Evolutionary conservation across 306 rosid genomes (phyloP).

Genomic region (Gleditsia sinensis): DNA sequence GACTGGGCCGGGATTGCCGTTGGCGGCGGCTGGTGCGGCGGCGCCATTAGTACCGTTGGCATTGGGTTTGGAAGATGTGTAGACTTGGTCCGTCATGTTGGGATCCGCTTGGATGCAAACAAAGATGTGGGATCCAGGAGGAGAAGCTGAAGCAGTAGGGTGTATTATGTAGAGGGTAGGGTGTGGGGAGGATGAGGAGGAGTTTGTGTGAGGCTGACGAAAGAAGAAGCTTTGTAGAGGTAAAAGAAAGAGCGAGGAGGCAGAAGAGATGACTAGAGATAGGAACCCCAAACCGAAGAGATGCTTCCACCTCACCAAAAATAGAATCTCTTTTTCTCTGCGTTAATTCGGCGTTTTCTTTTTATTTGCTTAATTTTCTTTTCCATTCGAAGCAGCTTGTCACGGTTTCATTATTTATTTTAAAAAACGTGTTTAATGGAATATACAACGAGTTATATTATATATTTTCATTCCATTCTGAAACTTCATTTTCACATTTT

Average conservation of each 20-base stretch:
- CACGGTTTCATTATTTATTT: too few species aligned
- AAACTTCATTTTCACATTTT: not conserved
- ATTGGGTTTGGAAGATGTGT: slow-evolving; percentile 61
- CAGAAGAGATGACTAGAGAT: too few species aligned
- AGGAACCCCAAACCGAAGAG: slow-evolving; percentile 37
- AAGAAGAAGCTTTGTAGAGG: slow-evolving; percentile 39
- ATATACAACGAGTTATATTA: too few species aligned
- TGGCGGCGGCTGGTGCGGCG: slow-evolving; percentile 31
- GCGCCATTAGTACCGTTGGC: slow-evolving; percentile 39
- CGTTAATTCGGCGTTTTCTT: too few species aligned
- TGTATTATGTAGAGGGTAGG: not conserved
- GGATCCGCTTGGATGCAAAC: not conserved
- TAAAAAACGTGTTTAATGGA: too few species aligned
- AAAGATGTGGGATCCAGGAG: not conserved
- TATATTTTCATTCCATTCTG: not conserved
- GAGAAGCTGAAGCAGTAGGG: too few species aligned
- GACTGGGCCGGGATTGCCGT: slow-evolving; percentile 39
- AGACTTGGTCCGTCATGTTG: slow-evolving; percentile 62
- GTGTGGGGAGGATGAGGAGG: not conserved
- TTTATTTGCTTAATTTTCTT: too few species aligned
- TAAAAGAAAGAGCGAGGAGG: too few species aligned
- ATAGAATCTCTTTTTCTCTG: slow-evolving; percentile 34
- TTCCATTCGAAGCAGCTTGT: too few species aligned
- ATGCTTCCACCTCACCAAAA: slow-evolving; percentile 59
- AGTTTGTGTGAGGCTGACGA: slow-evolving; percentile 8